Base-by-base conservation (phyloP, 2,329 filamentous ascomycete genomes). In the Phialocephala subalpina region DNA sequence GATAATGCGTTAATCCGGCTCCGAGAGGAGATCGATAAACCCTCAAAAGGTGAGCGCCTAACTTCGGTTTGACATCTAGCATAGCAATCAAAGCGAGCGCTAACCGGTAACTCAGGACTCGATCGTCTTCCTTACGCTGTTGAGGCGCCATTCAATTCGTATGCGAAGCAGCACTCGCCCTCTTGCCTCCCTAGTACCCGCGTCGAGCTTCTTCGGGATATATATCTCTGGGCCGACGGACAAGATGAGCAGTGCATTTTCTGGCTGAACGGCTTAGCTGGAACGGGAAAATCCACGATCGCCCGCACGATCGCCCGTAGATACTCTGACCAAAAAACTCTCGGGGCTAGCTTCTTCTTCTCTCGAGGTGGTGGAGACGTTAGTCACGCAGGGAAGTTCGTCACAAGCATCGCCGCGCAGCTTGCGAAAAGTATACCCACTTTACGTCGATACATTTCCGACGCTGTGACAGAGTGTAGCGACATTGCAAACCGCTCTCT, bases 221-320 rank as follows among this genome's bases (percentile, higher is more conserved):
- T 45, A 45, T 18, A 7, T 18, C 7, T 8, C 3, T 76, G 73
- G 73, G 64, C 61, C 36, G 68, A 72, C 40, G 36, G 62, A 60
- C 33, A 52, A n/a, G 56, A 67, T 47, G 35, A 58, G 22, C 42
- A 49, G n/a, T 59, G 66, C 45, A 73, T 75, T 38, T 74, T 71
- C 61, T 81, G 76, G 79, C 70, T 81, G 7, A 72, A 73, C 18
- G 78, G 79, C 6, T 73, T 77, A 72, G 77, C 77, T 4, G 78
- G 78, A n/a, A 77, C 73, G 7, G 76, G 76, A 38, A 78, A 78
- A 61, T 77, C 76, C 1, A 79, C 76, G 1, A 75, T 80, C 59
- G 71, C 78, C 33, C 74, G 74, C 18, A 80, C 77, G 2, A 63
- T 80, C 16, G 74, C 77, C 33, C 67, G 64, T 12, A 66, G 14